Evolutionary conservation across 495 filamentous ascomycete genomes (phyloP).

Genomic region (Xylaria palmicola): DNA sequence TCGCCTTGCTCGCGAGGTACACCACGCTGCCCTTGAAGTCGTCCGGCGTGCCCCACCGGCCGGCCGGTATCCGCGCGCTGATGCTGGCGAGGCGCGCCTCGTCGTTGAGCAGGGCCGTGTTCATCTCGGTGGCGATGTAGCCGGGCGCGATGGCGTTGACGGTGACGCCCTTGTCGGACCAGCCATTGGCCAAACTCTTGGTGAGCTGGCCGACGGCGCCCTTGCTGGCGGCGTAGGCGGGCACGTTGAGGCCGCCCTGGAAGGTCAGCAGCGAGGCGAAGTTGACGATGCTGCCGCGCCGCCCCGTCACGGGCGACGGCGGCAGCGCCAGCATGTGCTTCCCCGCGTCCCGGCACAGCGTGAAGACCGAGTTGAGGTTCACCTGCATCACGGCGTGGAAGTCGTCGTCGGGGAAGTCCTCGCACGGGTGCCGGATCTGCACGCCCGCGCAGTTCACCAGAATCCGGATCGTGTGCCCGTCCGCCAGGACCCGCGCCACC

Average conservation of each 20-base stretch:
- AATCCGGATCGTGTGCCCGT: constrained; percentile 64
- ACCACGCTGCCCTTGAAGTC: constrained; percentile 87
- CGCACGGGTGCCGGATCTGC: constrained; percentile 73
- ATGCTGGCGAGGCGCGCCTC: constrained; percentile 67
- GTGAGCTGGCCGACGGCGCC: constrained; percentile 85
- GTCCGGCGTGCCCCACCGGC: constrained; percentile 81
- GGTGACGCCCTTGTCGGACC: constrained; percentile 73
- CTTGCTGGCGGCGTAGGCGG: constrained; percentile 88
- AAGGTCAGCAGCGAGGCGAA: constrained; percentile 81
- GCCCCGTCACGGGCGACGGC: constrained; percentile 51
- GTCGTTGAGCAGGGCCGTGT: constrained; percentile 76
- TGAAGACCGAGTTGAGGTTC: constrained; percentile 82
- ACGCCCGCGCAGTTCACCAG: constrained; percentile 87
- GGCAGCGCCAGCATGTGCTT: constrained; percentile 72
- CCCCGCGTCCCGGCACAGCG: constrained; percentile 78
- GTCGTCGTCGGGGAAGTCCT: constrained; percentile 76
- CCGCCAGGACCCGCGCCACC: constrained; percentile 58
- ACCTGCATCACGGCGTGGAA: constrained; percentile 84
- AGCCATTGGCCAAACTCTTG: constrained; percentile 85
- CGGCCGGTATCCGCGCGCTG: constrained; percentile 78
- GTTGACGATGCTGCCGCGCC: constrained; percentile 80
- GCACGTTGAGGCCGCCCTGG: constrained; percentile 88
- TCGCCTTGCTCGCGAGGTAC: constrained; percentile 72
- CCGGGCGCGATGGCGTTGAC: constrained; percentile 79
- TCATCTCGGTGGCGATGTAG: constrained; percentile 93